Evolutionary conservation across 345 rosid species (phyloP), one percentile per base, ranked within the genome.

Genomic region (Sisymbrium altissimum): DNA sequence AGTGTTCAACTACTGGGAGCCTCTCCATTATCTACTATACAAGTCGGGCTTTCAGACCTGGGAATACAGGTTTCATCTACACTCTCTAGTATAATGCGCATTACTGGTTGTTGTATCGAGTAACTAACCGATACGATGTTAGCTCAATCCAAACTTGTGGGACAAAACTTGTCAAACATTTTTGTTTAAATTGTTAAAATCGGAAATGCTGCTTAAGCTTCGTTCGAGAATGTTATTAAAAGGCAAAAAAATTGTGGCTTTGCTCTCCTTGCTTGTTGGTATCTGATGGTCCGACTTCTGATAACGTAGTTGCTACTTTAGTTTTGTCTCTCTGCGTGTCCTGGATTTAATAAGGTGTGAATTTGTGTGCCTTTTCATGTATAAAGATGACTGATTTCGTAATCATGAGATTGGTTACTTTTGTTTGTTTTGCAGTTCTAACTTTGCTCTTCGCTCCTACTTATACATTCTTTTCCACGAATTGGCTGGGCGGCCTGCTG

Each of bases 1-100:
- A 88, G 98, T 92, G 59, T 95, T 95, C 75, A 95, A 95, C 76
- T 95, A 95, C 80, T 95, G 99, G 99, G 98, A 95, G 76, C 99
- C 99, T 53, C 96, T 95, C 11, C 99, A 95, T 71, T 95, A 49
- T 74, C 93, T 95, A 45, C 97, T 95, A 54, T 95, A 90, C 79
- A 84, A 84, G 66, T 87, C 99, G 1, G 99, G 98, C 1, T 95
- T 95, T 54, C 99, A 95, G 72, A 95, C 98, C 10, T 95, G 98
- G 98, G 99, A 92, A 70, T 95, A 95, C 81, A 89, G 99, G 99
- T 89, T 64, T 13, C 4, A 13, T 33, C 44, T 67, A 2, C 58
- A 13, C 50, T 2, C 23, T 60, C 17, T 30, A 57, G 11, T 59
- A 53, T 35, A 53, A 44, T 48, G 2, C 17, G 4, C 54, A 23